Evolutionary conservation across 208 protist genomes (phyloP), one percentile per base, ranked within the genome.

Genomic region (Phytomonas francai): DNA sequence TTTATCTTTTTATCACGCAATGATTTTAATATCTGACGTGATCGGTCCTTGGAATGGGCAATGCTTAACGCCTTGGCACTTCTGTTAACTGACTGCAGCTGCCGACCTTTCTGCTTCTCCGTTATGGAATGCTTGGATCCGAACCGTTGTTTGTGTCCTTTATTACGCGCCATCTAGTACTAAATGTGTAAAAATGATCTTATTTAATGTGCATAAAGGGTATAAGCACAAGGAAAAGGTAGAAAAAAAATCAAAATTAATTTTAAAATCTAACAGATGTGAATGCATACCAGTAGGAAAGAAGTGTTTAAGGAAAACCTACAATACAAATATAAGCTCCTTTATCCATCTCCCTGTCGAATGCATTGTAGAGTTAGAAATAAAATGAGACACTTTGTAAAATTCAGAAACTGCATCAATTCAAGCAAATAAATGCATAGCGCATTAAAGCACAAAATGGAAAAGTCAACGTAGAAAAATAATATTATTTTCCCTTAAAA

Each of bases 111-210:
- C 0, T 76, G 60, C 57, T 90, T 88, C 28, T 88, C 85, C 25
- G 83, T 76, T 34, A 80, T 54, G 0, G 66, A 30, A 16, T 81
- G 77, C 70, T 86, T 86, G 2, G 80, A 86, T 8, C 71, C 74
- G 67, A 86, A 86, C 33, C 80, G 80, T 51, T 81, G 78, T 67
- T 86, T 86, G 28, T 86, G 80, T 64, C 72, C 67, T 61, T 92
- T 92, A 39, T 92, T 92, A 4, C 84, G 83, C n/a, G 84, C 78
- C 87, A 92, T 92, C 19, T 58, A 60, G 28, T 59, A 16, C 5
- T 34, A 28, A 32, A 16, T 32, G 29, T 62, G 64, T 31, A 54
- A 49, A 33, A 22, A 31, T 30, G 32, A 16, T 5, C 58, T 27
- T 33, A 31, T 12, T 49, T 64, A 36, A 29, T n/a, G 25, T 42